A percentile compares a stretch with the other conserved stretches of the same genome.
These are phyloP conservation scores for Thymus mandschuricus DNA, from an alignment of 257 asterid genomes.

Conservation along the genomic window DNA sequence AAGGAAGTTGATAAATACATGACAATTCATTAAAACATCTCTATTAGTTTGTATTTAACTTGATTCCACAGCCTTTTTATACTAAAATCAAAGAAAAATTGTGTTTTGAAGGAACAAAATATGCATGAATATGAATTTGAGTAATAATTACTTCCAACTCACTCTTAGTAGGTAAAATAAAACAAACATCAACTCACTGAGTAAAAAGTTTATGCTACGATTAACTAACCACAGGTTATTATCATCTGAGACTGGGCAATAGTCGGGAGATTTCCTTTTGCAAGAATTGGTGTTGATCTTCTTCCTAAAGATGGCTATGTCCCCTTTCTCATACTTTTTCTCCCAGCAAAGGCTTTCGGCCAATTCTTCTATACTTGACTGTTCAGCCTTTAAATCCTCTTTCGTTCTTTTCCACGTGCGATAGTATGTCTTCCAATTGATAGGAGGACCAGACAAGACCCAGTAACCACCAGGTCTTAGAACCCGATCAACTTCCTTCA, in stretches of 20 bases:
- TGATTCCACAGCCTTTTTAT: too few species aligned
- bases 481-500: conserved; percentile 92
- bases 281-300: conserved; percentile 64
- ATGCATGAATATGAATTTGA: too few species aligned
- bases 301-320: conserved; percentile 78
- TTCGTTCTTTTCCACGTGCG: conserved; percentile 81
- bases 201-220: background rate
- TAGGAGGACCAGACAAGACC: conserved; percentile 96
- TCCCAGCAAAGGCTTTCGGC: conserved; percentile 98
- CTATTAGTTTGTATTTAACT: too few species aligned
- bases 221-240: conserved; percentile 81
- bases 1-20: too few species aligned
- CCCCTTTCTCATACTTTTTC: conserved; percentile 93
- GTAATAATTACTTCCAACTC: too few species aligned
- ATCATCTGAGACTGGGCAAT: conserved; percentile 57
- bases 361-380: conserved; percentile 67
- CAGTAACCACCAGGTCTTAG: conserved; percentile 95
- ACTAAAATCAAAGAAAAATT: too few species aligned
- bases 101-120: too few species aligned
- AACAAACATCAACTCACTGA: background rate
- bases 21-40: too few species aligned
- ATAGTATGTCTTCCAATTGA: conserved; percentile 88
- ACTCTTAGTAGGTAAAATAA: background rate
- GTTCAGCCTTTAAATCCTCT: conserved; percentile 83
- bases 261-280: conserved; percentile 52